Percentiles rank a stretch among this genome's conserved stretches.
phyloP scores from a whole-genome alignment of 73 alveolate species.

The Uronychia binucleata region DNA sequence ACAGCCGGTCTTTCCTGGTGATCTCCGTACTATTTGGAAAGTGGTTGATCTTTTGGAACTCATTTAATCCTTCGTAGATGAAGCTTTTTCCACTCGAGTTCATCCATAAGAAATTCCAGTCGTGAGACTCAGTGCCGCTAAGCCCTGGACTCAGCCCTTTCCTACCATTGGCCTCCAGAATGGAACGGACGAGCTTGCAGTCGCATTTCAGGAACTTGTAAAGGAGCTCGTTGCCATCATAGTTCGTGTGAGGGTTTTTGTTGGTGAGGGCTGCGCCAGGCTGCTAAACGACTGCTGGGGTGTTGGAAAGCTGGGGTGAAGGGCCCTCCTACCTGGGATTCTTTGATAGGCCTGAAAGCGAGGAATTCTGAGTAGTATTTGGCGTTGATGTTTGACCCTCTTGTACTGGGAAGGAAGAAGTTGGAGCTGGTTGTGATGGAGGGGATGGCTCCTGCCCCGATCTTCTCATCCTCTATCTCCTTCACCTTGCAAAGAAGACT shows the following conservation, averaged over 20 bases:
- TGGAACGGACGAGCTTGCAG: conserved; percentile 49
- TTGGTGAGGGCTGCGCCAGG: background rate
- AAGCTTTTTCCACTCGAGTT: conserved; percentile 33
- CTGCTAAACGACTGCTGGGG: background rate
- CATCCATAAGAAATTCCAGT: conserved; percentile 63
- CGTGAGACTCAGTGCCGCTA: conserved; percentile 59
- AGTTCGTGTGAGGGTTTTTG: conserved; percentile 12
- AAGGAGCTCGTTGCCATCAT: conserved; percentile 29
- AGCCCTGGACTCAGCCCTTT: conserved; percentile 16
- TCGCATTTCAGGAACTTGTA: conserved; percentile 42
- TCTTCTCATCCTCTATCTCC: background rate
- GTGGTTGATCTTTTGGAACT: conserved; percentile 72
- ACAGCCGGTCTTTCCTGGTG: conserved; percentile 82
- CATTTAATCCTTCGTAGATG: conserved; percentile 73
- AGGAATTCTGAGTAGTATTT: background rate
- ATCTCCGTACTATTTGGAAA: conserved; percentile 78
- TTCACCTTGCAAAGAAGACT: background rate
- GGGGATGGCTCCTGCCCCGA: background rate
- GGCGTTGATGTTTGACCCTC: background rate
- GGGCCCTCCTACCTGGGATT: background rate
- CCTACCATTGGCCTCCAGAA: conserved; percentile 51
- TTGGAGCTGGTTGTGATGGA: background rate
- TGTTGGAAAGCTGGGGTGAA: background rate
- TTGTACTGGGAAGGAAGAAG: background rate
- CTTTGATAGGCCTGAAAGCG: background rate